phyloP scores from a whole-genome alignment of 2,329 filamentous ascomycete species.

The Chlorencoelia australis region DNA sequence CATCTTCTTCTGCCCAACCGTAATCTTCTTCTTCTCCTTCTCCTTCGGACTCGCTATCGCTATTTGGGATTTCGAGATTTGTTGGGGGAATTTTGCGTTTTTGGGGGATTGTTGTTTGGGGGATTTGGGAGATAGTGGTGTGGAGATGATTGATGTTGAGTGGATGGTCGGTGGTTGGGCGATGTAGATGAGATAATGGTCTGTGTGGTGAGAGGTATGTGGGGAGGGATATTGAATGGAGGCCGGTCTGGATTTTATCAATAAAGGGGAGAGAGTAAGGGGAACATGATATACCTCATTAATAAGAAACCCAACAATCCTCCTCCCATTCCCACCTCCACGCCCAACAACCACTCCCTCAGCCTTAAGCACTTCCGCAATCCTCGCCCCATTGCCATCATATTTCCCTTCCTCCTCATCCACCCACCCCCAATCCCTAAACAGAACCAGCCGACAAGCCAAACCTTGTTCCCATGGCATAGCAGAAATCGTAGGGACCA shows the following conservation, averaged over 20 bases:
- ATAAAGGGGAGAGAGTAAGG: background rate
- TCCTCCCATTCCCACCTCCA: slow-evolving; percentile 14
- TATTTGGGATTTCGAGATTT: slow-evolving; percentile 49
- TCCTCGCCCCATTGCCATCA: slow-evolving; percentile 12
- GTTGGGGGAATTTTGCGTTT: slow-evolving; percentile 58
- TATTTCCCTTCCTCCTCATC: slow-evolving; percentile 21
- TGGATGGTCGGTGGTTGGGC: slow-evolving; percentile 8
- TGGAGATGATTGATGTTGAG: slow-evolving; percentile 6
- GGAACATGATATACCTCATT: slow-evolving; percentile 15
- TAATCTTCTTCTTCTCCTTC: slow-evolving; percentile 56
- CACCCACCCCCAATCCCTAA: slow-evolving; percentile 61
- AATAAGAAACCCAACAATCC: slow-evolving; percentile 20
- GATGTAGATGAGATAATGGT: slow-evolving; percentile 4
- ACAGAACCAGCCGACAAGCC: slow-evolving; percentile 63
- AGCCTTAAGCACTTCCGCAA: slow-evolving; percentile 56
- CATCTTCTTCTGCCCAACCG: slow-evolving; percentile 60
- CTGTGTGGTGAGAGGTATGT: slow-evolving; percentile 4
- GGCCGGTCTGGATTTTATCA: too few relatives aligned
- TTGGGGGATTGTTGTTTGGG: slow-evolving; percentile 24
- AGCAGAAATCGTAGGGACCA: slow-evolving; percentile 67
- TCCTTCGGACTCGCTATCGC: too few relatives aligned
- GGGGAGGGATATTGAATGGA: background rate
- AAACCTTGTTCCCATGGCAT: slow-evolving; percentile 73
- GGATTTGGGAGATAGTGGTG: slow-evolving; percentile 1
- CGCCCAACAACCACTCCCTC: slow-evolving; percentile 40